Evolutionary conservation across 805 yeast genomes (phyloP).

Genomic region (Saccharomycopsis guyanensis): DNA sequence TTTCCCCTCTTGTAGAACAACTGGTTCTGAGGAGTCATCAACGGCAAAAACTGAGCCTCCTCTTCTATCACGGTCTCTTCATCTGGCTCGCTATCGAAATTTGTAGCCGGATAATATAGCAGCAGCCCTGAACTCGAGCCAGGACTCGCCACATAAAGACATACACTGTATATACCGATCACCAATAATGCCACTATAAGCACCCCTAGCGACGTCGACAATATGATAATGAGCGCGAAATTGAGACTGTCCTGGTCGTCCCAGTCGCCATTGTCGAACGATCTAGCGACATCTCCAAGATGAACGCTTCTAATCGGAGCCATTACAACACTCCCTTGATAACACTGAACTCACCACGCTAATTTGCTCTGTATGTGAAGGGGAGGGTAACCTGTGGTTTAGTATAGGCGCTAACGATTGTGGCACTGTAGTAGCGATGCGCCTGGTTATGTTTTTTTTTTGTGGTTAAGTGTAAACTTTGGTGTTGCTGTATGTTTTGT

Average conservation of each 20-base stretch:
- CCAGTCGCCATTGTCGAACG: not conserved
- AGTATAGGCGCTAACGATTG: no score
- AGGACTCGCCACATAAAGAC: constrained; percentile 4
- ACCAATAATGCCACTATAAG: constrained; percentile 13
- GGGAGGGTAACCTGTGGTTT: no score
- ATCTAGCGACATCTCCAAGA: no score
- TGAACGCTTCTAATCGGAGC: no score
- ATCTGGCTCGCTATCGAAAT: not conserved
- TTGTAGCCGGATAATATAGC: not conserved
- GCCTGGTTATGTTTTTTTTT: no score
- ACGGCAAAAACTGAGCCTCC: constrained; percentile 10
- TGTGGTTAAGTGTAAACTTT: no score
- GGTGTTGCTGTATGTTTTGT: no score
- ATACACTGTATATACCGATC: constrained; percentile 19
- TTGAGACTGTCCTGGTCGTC: constrained; percentile 3
- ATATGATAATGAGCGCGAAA: constrained; percentile 12
- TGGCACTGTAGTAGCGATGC: no score
- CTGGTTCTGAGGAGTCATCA: constrained; percentile 4
- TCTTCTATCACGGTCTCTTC: constrained; percentile 7
- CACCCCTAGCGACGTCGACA: constrained; percentile 16
- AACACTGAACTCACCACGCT: no score
- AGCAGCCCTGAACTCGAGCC: not conserved
- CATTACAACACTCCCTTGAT: no score
- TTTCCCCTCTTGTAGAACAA: constrained; percentile 3
- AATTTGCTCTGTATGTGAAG: no score